These are phyloP conservation scores for Cordyceps javanica DNA, from an alignment of 2,329 filamentous ascomycete species.

Conservation along the genomic window DNA sequence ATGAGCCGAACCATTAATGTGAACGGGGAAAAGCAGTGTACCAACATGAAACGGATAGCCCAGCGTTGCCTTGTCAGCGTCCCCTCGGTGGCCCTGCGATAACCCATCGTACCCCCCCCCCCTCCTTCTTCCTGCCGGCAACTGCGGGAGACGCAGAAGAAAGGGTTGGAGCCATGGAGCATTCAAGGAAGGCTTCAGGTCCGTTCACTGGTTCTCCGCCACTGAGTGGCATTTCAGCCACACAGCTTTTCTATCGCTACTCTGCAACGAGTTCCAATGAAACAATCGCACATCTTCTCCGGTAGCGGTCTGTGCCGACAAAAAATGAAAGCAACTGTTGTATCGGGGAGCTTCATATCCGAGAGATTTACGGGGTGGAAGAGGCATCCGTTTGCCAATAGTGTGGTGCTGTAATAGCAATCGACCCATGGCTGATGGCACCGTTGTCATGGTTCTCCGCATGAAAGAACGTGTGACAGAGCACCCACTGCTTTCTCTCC, in stretches of 20 bases:
- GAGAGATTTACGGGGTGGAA: not conserved
- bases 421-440: not conserved
- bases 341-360: not conserved
- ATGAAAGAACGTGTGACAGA: not conserved
- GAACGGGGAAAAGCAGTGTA: not conserved
- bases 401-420: not conserved
- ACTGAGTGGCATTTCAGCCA: not conserved
- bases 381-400: not conserved
- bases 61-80: not conserved
- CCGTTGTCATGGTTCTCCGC: not conserved
- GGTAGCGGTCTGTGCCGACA: not conserved
- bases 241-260: not conserved
- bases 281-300: not conserved
- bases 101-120: not conserved
- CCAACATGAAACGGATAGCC: not conserved
- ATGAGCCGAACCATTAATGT: not conserved
- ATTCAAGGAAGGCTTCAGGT: not conserved
- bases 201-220: not conserved
- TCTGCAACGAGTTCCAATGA: not conserved
- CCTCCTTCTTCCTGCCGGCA: not conserved
- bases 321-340: not conserved
- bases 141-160: not conserved
- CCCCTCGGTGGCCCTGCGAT: not conserved
- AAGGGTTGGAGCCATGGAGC: not conserved
- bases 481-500: not conserved